phyloP scores from a whole-genome alignment of 1,139 yeast species.

The Suhomyces terraborum region DNA sequence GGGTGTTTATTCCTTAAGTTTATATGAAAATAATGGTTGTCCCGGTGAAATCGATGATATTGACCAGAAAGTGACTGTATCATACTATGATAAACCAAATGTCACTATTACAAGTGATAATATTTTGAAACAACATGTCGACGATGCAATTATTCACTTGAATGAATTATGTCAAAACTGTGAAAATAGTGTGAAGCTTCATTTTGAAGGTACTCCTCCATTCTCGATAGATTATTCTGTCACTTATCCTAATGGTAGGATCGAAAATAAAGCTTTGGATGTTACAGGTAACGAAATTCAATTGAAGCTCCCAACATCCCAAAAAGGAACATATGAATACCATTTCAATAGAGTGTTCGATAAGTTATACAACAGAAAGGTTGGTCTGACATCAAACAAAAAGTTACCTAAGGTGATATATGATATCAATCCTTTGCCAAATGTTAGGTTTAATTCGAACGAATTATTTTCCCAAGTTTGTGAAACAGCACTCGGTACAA shows the following conservation, averaged over 20 bases:
- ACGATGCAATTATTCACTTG: constrained; percentile 24
- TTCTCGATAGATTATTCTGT: constrained; percentile 71
- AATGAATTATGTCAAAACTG: constrained; percentile 39
- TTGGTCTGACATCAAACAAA: constrained; percentile 30
- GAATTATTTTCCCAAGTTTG: constrained; percentile 60
- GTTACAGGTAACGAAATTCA: constrained; percentile 28
- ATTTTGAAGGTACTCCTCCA: constrained; percentile 65
- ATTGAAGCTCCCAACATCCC: constrained; percentile 37
- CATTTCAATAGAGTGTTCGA: constrained; percentile 67
- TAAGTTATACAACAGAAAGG: constrained; percentile 56
- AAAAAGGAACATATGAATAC: constrained; percentile 62
- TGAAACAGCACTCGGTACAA: constrained; percentile 44
- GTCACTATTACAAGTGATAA: constrained; percentile 28
- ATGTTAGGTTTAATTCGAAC: constrained; percentile 49
- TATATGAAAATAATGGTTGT: constrained; percentile 69
- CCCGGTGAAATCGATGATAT: constrained; percentile 51
- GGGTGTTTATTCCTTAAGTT: constrained; percentile 64
- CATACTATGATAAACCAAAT: constrained; percentile 60
- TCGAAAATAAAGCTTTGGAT: constrained; percentile 38
- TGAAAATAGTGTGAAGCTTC: constrained; percentile 27
- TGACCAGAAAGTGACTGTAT: constrained; percentile 42
- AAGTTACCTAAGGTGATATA: constrained; percentile 53
- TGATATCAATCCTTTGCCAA: constrained; percentile 62
- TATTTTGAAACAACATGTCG: constrained; percentile 23
- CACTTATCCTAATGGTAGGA: constrained; percentile 56